Conservation (phyloP, 163 green algal genomes). For the Chlorella variabilis region DNA sequence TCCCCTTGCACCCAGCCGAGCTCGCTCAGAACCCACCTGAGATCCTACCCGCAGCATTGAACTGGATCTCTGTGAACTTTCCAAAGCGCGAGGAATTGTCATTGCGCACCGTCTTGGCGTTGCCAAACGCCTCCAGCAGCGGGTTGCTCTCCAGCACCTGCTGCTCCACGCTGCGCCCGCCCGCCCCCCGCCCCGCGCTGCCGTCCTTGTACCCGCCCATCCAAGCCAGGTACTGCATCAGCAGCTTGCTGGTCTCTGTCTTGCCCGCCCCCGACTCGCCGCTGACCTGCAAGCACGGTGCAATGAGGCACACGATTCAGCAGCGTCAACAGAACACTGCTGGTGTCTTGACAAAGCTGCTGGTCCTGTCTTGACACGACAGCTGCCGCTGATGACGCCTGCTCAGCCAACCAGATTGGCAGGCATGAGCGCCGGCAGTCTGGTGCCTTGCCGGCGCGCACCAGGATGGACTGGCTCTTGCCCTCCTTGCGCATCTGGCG, state of each 20-base stretch:
- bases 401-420: no score
- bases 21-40: no score
- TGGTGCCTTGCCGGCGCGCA: no score
- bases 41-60: constrained; percentile 92
- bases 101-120: constrained; percentile 99
- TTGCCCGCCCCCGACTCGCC: constrained; percentile 98
- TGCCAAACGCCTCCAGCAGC: constrained; percentile 98
- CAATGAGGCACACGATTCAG: no score
- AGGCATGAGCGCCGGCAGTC: no score
- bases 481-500: constrained; percentile 88
- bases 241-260: constrained; percentile 98
- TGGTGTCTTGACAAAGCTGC: no score
- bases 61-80: constrained; percentile 99
- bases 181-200: neutral
- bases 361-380: no score
- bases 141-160: constrained; percentile 98
- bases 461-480: constrained; percentile 95
- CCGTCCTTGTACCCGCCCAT: constrained; percentile 80
- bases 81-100: constrained; percentile 98
- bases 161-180: constrained; percentile 72
- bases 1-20: no score
- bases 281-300: constrained; percentile 74
- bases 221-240: constrained; percentile 99
- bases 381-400: no score
- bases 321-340: neutral